Conservation (phyloP, 352 stramenopile species). For the Nothophytophthora sp. region DNA sequence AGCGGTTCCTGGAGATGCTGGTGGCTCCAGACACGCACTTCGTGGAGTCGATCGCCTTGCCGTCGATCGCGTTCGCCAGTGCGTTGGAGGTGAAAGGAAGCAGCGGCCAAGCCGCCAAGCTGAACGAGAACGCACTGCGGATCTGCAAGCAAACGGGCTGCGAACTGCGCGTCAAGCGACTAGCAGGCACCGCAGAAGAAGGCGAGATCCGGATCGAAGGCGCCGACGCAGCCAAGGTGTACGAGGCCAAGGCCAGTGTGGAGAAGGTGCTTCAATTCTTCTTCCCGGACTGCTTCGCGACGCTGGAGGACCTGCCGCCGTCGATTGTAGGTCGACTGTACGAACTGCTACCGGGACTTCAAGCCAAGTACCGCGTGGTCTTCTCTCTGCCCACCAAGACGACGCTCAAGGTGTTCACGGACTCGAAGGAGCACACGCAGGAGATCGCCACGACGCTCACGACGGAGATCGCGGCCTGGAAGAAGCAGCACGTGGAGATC, state of each 20-base stretch:
- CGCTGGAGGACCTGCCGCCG: constrained; percentile 46
- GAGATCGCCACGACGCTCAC: constrained; percentile 46
- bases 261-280: constrained; percentile 85
- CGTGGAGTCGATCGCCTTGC: constrained; percentile 63
- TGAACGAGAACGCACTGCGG: constrained; percentile 78
- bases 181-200: constrained; percentile 24
- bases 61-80: constrained; percentile 45
- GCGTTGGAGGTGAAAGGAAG: constrained; percentile 48
- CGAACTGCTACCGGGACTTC: constrained; percentile 57
- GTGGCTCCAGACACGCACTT: constrained; percentile 56
- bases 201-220: constrained; percentile 69
- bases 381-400: constrained; percentile 62
- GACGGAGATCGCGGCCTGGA: constrained; percentile 54
- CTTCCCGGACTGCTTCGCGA: constrained; percentile 57
- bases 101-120: constrained; percentile 19
- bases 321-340: constrained; percentile 61
- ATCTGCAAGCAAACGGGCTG: constrained; percentile 79
- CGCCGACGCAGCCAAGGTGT: constrained; percentile 58
- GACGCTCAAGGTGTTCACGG: constrained; percentile 65
- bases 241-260: constrained; percentile 68
- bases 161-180: constrained; percentile 67
- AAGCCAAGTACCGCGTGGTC: constrained; percentile 53
- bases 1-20: constrained; percentile 80
- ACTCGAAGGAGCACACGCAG: constrained; percentile 52
- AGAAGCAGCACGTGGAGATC: constrained; percentile 74